Percentiles rank a stretch among this genome's conserved stretches.
Conservation (phyloP, 495 filamentous ascomycete species). For the Penicillium taxi region DNA sequence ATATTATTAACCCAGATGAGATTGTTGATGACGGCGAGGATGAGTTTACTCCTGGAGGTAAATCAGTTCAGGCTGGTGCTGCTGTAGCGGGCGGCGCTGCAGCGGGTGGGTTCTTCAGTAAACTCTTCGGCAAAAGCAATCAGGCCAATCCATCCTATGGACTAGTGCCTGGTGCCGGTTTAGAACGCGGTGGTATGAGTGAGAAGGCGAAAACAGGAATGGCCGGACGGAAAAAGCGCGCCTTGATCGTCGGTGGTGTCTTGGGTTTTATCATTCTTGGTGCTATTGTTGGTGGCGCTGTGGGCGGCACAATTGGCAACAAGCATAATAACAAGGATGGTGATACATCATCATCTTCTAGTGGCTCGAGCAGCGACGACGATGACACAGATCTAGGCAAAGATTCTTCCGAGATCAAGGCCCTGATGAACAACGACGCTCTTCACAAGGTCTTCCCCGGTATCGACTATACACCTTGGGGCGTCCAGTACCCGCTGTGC, state of each 20-base stretch:
- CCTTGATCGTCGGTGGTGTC: conserved; percentile 59
- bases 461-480: conserved; percentile 93
- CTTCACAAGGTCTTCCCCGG: conserved; percentile 93
- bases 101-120: conserved; percentile 42
- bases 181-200: conserved; percentile 2
- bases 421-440: conserved; percentile 66
- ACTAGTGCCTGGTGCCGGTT: conserved; percentile 40
- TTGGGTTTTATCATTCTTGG: conserved; percentile 55
- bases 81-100: conserved; percentile 32
- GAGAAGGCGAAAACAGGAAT: conserved; percentile 39
- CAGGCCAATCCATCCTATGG: conserved; percentile 40
- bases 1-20: conserved; percentile 64
- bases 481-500: conserved; percentile 85
- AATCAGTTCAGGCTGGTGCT: conserved; percentile 1
- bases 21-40: conserved; percentile 86
- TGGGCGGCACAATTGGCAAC: conserved; percentile 60
- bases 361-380: conserved; percentile 22
- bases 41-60: conserved; percentile 47
- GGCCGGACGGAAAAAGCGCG: conserved; percentile 57
- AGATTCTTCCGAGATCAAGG: conserved; percentile 72
- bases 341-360: conserved; percentile 6
- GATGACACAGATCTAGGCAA: conserved; percentile 64
- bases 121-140: conserved; percentile 32
- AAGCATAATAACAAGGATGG: conserved; percentile 28
- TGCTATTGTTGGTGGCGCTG: conserved; percentile 68